These are phyloP conservation scores for Venturia carpophila DNA, from an alignment of 2,329 filamentous ascomycete genomes.

Conservation along the genomic window DNA sequence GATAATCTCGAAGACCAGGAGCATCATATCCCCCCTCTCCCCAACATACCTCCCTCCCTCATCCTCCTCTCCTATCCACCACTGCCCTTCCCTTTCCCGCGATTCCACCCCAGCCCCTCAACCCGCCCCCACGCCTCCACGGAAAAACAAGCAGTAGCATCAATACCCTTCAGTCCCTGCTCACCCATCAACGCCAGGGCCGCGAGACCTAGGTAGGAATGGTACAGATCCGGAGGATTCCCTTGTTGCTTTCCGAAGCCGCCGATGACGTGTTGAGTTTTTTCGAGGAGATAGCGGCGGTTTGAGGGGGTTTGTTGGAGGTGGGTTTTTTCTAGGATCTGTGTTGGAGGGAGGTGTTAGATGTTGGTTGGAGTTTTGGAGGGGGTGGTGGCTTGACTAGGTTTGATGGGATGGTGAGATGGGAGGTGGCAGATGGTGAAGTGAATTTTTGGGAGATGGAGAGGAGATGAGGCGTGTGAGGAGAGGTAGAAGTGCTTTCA, in stretches of 20 bases:
- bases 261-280: slow-evolving; percentile 76
- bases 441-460: not conserved
- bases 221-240: slow-evolving; percentile 61
- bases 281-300: slow-evolving; percentile 64
- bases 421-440: no score
- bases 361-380: not conserved
- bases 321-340: slow-evolving; percentile 46
- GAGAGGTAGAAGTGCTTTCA: no score
- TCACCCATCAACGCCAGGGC: slow-evolving; percentile 62
- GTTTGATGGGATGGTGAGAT: not conserved
- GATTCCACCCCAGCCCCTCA: slow-evolving; percentile 9
- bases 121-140: not conserved
- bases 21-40: no score
- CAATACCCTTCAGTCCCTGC: slow-evolving; percentile 10
- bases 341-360: not conserved
- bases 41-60: no score
- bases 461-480: not conserved
- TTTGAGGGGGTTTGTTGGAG: slow-evolving; percentile 29
- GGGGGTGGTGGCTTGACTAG: not conserved
- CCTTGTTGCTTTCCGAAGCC: slow-evolving; percentile 41
- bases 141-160: slow-evolving; percentile 14
- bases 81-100: not conserved
- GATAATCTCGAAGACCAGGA: no score
- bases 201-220: slow-evolving; percentile 80
- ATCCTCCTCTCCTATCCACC: not conserved